Percentiles rank a stretch among this genome's conserved stretches.
phyloP scores from a whole-genome alignment of 177 flowering plant species.

The Vitis hybrid region DNA sequence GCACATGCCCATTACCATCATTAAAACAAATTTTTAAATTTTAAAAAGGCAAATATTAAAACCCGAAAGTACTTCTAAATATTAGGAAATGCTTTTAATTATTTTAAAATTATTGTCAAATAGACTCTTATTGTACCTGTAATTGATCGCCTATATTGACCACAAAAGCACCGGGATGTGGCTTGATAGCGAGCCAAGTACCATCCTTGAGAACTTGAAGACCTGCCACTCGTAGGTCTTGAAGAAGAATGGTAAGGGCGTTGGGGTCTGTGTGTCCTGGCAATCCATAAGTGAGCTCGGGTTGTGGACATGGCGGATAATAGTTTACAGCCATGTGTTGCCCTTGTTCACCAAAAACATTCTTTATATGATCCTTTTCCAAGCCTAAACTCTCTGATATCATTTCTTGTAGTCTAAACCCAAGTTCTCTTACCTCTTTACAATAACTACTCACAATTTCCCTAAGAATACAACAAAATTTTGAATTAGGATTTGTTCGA shows the following conservation, averaged over 20 bases:
- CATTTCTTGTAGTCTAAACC: slow-evolving; percentile 30
- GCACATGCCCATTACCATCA: background rate
- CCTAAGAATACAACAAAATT: slow-evolving; percentile 17
- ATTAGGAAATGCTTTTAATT: too few relatives aligned
- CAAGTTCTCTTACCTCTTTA: slow-evolving; percentile 38
- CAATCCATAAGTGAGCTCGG: slow-evolving; percentile 78
- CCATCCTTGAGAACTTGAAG: slow-evolving; percentile 69
- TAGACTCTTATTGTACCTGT: slow-evolving; percentile 38
- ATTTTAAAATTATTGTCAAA: too few relatives aligned
- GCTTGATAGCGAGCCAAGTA: slow-evolving; percentile 73
- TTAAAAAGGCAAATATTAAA: too few relatives aligned
- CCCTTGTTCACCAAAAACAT: slow-evolving; percentile 65
- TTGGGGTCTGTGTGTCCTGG: slow-evolving; percentile 89
- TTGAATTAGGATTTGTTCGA: too few relatives aligned
- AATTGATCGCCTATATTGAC: slow-evolving; percentile 84
- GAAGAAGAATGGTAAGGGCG: slow-evolving; percentile 82
- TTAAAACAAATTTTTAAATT: too few relatives aligned
- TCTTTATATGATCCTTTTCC: slow-evolving; percentile 32
- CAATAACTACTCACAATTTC: slow-evolving; percentile 43
- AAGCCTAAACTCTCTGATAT: slow-evolving; percentile 51
- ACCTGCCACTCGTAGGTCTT: slow-evolving; percentile 60
- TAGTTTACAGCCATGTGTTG: slow-evolving; percentile 91
- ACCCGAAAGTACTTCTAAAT: too few relatives aligned
- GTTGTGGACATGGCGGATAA: slow-evolving; percentile 84
- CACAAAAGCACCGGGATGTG: slow-evolving; percentile 66